Percentiles rank a stretch among this genome's conserved stretches.
phyloP scores from a whole-genome alignment of 2,329 filamentous ascomycete genomes.

The Simplicillium sp. region DNA sequence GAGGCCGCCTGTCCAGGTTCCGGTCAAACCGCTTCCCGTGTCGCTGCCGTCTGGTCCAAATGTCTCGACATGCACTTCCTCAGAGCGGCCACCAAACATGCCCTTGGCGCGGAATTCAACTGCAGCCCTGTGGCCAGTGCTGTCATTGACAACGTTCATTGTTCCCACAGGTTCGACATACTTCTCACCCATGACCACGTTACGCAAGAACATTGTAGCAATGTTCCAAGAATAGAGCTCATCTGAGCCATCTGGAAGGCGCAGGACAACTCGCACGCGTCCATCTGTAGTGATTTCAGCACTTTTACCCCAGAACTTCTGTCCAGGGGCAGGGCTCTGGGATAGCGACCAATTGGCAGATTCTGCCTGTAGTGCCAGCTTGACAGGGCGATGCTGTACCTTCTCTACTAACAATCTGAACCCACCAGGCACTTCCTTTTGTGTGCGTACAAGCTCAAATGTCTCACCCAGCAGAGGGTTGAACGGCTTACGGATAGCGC shows the following conservation, averaged over 20 bases:
- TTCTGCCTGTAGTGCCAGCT: conserved; percentile 90
- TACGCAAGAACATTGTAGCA: conserved; percentile 84
- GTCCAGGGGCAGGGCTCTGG: conserved; percentile 78
- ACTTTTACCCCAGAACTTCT: conserved; percentile 98
- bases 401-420: conserved; percentile 94
- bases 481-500: conserved; percentile 90
- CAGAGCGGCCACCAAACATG: conserved; percentile 91
- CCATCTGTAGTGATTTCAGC: conserved; percentile 92
- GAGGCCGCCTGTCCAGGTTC: conserved; percentile 77
- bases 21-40: conserved; percentile 58
- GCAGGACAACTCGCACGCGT: conserved; percentile 67
- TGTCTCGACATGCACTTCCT: conserved; percentile 75
- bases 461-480: conserved; percentile 96
- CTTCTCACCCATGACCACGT: conserved; percentile 96
- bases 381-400: conserved; percentile 83
- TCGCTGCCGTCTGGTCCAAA: conserved; percentile 57
- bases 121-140: conserved; percentile 71
- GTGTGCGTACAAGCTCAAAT: conserved; percentile 81
- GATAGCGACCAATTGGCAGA: conserved; percentile 75
- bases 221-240: conserved; percentile 85
- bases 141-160: conserved; percentile 80
- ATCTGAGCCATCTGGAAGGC: conserved; percentile 53
- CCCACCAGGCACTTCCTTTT: conserved; percentile 59
- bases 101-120: conserved; percentile 89
- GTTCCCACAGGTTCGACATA: conserved; percentile 91